Evolutionary conservation across 768 basidiomycete genomes (phyloP), one percentile per base, ranked within the genome.

Genomic region (Roridomyces roridus): DNA sequence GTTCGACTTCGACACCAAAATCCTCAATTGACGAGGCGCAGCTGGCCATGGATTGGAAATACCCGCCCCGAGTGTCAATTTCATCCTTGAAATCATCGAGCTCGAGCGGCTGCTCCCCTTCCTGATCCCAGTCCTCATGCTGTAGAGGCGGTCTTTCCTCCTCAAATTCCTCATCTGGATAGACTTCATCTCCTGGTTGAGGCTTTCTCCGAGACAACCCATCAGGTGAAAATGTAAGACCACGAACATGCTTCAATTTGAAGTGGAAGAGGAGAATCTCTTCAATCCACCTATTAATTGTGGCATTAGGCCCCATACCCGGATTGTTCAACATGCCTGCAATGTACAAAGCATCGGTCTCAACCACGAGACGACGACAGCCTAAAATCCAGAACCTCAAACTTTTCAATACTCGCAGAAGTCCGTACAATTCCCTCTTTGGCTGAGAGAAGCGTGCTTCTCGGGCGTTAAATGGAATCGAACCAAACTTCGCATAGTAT

Each of bases 341-440:
- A 7, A 75, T 52, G 29, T 75, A 80, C 8, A 57, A 51, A 0
- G 47, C 0, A 82, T n/a, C n/a, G n/a, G n/a, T n/a, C n/a, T n/a
- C n/a, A n/a, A n/a, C n/a, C n/a, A n/a, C n/a, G n/a, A n/a, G 60
- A 14, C 74, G 70, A 6, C 67, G 46, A 0, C 51, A 47, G 0
- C 69, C 67, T 1, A 67, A 56, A 1, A 72, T 21, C 56, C 57
- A 66, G 10, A 64, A 60, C 9, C 59, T 43, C 37, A 60, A 39
- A 0, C 28, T 51, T 5, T 62, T 39, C 0, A 75, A 29, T 0
- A 67, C 69, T 11, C 60, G 48, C 18, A 62, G 72, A 0, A 79
- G 28, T 0, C 79, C 74, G 41, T 69, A 80, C 0, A 80, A 51
- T 57, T 81, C 77, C 0, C 71, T 28, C 40, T 82, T 81, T 0